These are phyloP conservation scores for Phenoliferia sp. DNA, from an alignment of 1,284 basidiomycete species.

Conservation along the genomic window DNA sequence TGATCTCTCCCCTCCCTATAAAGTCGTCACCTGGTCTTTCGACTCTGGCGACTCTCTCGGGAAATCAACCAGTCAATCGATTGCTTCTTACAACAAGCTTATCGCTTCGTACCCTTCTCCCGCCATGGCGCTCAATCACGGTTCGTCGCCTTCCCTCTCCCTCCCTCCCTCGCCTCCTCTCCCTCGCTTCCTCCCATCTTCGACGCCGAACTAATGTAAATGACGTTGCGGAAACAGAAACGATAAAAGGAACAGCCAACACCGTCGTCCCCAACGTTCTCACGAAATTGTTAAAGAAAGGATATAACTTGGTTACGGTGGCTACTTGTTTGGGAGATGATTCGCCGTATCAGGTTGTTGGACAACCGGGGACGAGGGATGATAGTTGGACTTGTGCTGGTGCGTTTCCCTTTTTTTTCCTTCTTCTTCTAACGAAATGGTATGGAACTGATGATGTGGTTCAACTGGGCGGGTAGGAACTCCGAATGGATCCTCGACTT, in stretches of 20 bases:
- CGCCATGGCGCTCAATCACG: background rate
- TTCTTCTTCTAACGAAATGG: background rate
- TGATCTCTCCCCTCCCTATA: background rate
- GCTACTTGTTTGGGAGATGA: background rate
- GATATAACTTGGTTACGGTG: background rate
- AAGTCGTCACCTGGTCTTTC: background rate
- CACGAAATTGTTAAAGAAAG: background rate
- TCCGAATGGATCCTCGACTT: too few species aligned
- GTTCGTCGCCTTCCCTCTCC: background rate
- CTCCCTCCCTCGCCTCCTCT: background rate
- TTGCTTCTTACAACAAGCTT: background rate
- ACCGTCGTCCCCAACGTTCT: background rate
- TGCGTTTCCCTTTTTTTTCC: background rate
- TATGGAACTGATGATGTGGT: background rate
- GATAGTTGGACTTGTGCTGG: background rate
- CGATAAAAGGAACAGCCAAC: background rate
- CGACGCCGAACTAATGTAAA: too few species aligned
- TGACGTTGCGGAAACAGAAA: background rate
- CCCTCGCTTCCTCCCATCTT: too few species aligned
- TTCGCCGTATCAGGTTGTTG: background rate
- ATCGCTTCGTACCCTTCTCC: too few species aligned
- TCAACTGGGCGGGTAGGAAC: background rate
- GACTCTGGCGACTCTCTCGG: background rate
- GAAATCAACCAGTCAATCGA: background rate
- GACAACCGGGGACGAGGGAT: background rate